Evolutionary conservation across 306 rosid genomes (phyloP).

Genomic region (Trichosanthes truncata): DNA sequence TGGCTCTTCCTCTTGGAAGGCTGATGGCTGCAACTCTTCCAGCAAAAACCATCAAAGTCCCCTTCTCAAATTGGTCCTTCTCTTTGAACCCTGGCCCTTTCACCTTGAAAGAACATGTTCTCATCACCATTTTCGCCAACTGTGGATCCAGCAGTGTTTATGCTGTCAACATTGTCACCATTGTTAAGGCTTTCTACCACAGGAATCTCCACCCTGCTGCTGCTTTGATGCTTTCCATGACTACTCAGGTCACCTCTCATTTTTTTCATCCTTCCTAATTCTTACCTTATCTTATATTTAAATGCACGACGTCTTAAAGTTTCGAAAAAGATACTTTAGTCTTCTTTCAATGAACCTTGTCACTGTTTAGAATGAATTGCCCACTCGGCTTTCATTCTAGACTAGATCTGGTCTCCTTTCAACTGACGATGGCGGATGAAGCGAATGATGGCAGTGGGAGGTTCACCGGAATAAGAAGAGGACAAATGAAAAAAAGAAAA

Average conservation of each 20-base stretch:
- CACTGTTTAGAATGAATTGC: too few relatives aligned
- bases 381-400: too few relatives aligned
- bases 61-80: conserved; percentile 13
- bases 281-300: too few relatives aligned
- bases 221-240: conserved; percentile 20
- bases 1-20: conserved; percentile 25
- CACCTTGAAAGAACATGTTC: conserved; percentile 30
- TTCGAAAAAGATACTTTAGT: too few relatives aligned
- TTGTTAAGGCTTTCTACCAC: conserved; percentile 25
- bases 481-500: too few relatives aligned
- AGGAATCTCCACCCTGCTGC: conserved; percentile 14
- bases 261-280: too few relatives aligned
- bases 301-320: too few relatives aligned
- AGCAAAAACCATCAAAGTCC: background rate
- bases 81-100: conserved; percentile 36
- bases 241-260: conserved; percentile 20
- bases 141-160: conserved; percentile 21
- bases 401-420: too few relatives aligned
- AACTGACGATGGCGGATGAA: too few relatives aligned
- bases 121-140: conserved; percentile 31
- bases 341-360: too few relatives aligned
- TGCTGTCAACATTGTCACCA: conserved; percentile 20
- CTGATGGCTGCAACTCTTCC: conserved; percentile 31
- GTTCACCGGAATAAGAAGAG: too few relatives aligned
- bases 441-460: too few relatives aligned